Conservation (phyloP, 768 basidiomycete species). For the Coprinopsis cinerea region DNA sequence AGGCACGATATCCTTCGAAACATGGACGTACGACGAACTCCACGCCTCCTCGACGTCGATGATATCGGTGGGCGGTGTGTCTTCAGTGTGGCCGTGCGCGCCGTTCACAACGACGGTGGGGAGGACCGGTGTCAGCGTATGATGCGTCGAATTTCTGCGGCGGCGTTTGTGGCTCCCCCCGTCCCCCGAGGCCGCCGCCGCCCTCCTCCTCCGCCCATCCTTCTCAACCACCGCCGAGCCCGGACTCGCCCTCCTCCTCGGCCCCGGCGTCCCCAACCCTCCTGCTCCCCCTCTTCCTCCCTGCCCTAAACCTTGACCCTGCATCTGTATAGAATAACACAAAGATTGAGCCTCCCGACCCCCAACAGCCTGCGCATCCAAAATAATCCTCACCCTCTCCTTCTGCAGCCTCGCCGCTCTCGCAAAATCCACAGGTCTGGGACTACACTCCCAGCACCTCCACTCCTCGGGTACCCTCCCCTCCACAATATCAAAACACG, state of each 20-base stretch:
- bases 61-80: conserved; percentile 36
- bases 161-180: too few species aligned
- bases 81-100: conserved; percentile 18
- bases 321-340: too few species aligned
- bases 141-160: too few species aligned
- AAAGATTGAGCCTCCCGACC: too few species aligned
- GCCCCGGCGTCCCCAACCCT: too few species aligned
- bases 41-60: conserved; percentile 45
- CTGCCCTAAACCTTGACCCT: too few species aligned
- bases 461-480: conserved; percentile 67
- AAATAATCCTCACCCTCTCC: conserved; percentile 44
- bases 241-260: too few species aligned
- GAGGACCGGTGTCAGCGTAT: neutral
- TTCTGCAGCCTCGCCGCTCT: conserved; percentile 38
- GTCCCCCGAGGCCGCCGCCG: too few species aligned
- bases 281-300: too few species aligned
- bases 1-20: conserved; percentile 40
- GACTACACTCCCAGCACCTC: conserved; percentile 54
- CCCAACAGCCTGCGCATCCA: conserved; percentile 43
- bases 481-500: conserved; percentile 62
- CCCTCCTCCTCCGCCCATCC: too few species aligned
- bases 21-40: conserved; percentile 40
- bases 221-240: too few species aligned
- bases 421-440: conserved; percentile 42
- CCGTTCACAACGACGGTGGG: neutral